Evolutionary conservation across 1,284 basidiomycete genomes (phyloP).

Genomic region (Sporisorium iseilematis-ciliati): DNA sequence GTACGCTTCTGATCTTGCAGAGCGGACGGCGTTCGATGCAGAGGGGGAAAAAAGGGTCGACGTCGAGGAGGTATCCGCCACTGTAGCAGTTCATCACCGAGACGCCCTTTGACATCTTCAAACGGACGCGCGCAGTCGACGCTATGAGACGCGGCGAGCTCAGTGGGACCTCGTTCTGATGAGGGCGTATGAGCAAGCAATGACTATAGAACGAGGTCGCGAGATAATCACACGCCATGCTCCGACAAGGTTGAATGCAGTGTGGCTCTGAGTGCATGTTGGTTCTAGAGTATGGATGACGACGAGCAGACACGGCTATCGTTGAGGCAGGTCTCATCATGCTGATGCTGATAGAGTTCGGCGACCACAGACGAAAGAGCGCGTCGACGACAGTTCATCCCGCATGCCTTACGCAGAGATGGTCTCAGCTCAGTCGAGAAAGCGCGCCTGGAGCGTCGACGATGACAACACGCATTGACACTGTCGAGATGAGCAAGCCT

Average conservation of each 20-base stretch:
- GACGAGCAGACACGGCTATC: not conserved
- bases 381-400: not conserved
- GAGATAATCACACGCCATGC: not conserved
- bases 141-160: not conserved
- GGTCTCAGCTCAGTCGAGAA: not conserved
- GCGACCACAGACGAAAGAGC: not conserved
- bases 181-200: not conserved
- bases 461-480: not conserved
- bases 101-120: not conserved
- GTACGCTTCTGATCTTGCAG: conserved; percentile 13
- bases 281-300: not conserved
- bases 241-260: not conserved
- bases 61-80: conserved; percentile 11
- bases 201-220: not conserved
- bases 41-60: conserved; percentile 13
- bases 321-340: not conserved
- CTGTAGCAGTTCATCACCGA: not conserved
- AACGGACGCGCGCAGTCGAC: not conserved
- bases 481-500: not conserved
- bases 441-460: not conserved
- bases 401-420: not conserved
- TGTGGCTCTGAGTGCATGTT: not conserved
- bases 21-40: conserved; percentile 24
- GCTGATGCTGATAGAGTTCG: not conserved
- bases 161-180: not conserved